Evolutionary conservation across 257 asterid genomes (phyloP).

Genomic region (Jacaranda mimosifolia): DNA sequence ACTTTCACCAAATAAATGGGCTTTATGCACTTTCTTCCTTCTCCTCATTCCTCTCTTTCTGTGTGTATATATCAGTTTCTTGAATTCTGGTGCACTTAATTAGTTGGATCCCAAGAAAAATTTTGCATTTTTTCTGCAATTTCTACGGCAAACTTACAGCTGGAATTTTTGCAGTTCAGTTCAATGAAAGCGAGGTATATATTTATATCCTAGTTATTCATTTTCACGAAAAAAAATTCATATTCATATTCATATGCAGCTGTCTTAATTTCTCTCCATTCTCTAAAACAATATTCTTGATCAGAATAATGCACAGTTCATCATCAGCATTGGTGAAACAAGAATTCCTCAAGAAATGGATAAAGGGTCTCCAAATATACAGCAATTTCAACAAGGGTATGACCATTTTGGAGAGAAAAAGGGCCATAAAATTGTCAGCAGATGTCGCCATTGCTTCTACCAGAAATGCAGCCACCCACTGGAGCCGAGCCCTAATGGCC

Average conservation of each 20-base stretch:
- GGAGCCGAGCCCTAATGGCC: constrained; percentile 65
- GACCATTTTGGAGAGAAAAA: constrained; percentile 64
- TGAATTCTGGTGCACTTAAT: constrained; percentile 20
- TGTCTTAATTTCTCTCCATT: no score
- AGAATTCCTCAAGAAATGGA: constrained; percentile 83
- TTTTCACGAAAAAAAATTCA: no score
- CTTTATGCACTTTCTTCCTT: constrained; percentile 52
- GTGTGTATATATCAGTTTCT: constrained; percentile 18
- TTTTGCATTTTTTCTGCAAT: background rate
- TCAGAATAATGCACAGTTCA: no score
- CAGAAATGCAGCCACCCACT: constrained; percentile 44
- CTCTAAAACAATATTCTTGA: no score
- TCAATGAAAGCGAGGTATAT: constrained; percentile 45
- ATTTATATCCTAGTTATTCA: no score
- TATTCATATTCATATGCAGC: no score
- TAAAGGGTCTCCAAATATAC: constrained; percentile 67
- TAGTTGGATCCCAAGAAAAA: constrained; percentile 34
- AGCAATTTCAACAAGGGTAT: constrained; percentile 50
- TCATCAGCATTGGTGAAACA: constrained; percentile 37
- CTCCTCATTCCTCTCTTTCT: constrained; percentile 41
- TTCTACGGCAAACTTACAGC: constrained; percentile 6
- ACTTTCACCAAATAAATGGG: constrained; percentile 70
- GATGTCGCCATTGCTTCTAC: constrained; percentile 91
- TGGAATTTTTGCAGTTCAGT: background rate
- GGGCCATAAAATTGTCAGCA: constrained; percentile 74